A percentile compares a stretch with the other conserved stretches of the same genome.
phyloP scores from a whole-genome alignment of 352 stramenopile genomes.

The Paralagenidium karlingii region DNA sequence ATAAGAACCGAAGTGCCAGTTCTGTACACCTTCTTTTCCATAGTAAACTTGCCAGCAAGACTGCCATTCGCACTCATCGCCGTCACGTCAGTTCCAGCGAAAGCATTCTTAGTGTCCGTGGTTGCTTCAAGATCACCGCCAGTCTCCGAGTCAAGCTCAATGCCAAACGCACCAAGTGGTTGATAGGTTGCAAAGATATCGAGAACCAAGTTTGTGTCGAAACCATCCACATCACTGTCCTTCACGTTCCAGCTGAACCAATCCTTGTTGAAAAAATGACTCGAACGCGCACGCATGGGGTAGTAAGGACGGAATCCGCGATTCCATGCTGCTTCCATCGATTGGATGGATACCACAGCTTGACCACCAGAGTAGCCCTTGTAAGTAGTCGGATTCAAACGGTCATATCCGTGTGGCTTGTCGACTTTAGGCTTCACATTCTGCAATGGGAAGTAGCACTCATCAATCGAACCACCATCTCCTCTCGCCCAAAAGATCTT shows the following conservation, averaged over 20 bases:
- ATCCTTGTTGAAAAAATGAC: conserved; percentile 53
- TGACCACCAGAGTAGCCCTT: conserved; percentile 13
- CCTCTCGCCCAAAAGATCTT: conserved; percentile 42
- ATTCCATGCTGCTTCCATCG: conserved; percentile 26
- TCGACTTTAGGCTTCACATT: conserved; percentile 26
- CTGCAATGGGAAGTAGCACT: conserved; percentile 47
- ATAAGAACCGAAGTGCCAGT: conserved; percentile 5
- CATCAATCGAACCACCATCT: conserved; percentile 26
- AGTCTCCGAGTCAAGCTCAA: conserved; percentile 11
- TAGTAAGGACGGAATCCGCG: conserved; percentile 55
- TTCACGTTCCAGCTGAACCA: conserved; percentile 47
- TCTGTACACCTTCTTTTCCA: conserved; percentile 9
- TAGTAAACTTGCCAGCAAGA: conserved; percentile 8
- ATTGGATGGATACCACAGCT: conserved; percentile 27
- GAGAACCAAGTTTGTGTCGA: conserved; percentile 19
- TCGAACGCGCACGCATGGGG: conserved; percentile 35
- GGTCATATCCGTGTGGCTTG: conserved; percentile 14
- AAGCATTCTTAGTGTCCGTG: conserved; percentile 7
- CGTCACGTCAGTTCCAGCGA: conserved; percentile 8
- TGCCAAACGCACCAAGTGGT: conserved; percentile 32
- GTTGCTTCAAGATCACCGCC: conserved; percentile 12
- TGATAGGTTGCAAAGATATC: conserved; percentile 39
- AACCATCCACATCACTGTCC: conserved; percentile 16
- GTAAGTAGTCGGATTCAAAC: conserved; percentile 14
- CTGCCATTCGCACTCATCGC: conserved; percentile 8